Evolutionary conservation across 768 basidiomycete genomes (phyloP).

Genomic region (Boletellus emodensis): DNA sequence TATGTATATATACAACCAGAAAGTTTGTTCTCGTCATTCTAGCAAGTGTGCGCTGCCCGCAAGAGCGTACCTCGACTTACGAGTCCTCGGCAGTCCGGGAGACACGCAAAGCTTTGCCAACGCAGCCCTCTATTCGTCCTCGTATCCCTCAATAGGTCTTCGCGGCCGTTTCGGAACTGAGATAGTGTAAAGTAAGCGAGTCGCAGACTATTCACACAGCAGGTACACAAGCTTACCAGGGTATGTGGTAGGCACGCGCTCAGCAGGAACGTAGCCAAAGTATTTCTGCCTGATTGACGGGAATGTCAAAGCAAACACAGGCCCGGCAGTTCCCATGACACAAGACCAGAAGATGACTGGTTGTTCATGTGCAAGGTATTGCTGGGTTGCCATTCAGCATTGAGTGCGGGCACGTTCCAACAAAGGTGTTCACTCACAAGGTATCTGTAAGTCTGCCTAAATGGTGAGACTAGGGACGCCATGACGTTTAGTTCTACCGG

Average conservation of each 20-base stretch:
- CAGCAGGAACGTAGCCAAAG: slow-evolving; percentile 68
- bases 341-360: slow-evolving; percentile 89
- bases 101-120: background rate
- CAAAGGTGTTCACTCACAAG: slow-evolving; percentile 16
- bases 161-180: slow-evolving; percentile 71
- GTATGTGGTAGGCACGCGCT: slow-evolving; percentile 71
- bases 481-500: slow-evolving; percentile 11
- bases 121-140: slow-evolving; percentile 44
- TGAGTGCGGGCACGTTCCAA: background rate
- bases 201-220: background rate
- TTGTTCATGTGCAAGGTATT: slow-evolving; percentile 87
- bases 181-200: slow-evolving; percentile 1
- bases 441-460: slow-evolving; percentile 28
- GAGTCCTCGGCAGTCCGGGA: background rate
- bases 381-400: slow-evolving; percentile 40
- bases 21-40: slow-evolving; percentile 2
- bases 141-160: slow-evolving; percentile 68
- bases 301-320: slow-evolving; percentile 64
- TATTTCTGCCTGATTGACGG: slow-evolving; percentile 71
- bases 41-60: background rate
- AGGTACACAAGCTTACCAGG: slow-evolving; percentile 53
- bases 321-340: slow-evolving; percentile 70
- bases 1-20: slow-evolving; percentile 2
- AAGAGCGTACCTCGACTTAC: slow-evolving; percentile 8
- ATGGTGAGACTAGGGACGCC: slow-evolving; percentile 29